Conservation (phyloP, 768 basidiomycete species). For the Grammothele lineata region DNA sequence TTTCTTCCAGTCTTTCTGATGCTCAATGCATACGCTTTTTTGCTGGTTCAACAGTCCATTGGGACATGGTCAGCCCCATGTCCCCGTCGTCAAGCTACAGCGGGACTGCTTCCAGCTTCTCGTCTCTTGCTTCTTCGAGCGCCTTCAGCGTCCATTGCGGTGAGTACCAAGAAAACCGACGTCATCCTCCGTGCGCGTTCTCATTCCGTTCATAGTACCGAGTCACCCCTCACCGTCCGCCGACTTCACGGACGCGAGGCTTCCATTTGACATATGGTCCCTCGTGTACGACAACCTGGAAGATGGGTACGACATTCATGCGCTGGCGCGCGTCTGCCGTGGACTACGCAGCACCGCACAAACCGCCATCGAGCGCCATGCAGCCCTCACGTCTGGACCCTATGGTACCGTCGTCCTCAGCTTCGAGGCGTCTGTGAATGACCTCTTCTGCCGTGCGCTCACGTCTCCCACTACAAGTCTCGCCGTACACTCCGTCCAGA, state of each 20-base stretch:
- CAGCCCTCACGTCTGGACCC: not conserved
- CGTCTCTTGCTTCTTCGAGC: too few species aligned
- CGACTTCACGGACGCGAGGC: not conserved
- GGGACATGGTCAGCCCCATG: too few species aligned
- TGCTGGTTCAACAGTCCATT: too few species aligned
- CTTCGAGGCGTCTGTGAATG: not conserved
- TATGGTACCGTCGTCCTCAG: not conserved
- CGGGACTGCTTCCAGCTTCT: too few species aligned
- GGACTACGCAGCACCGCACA: not conserved
- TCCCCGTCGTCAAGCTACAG: too few species aligned
- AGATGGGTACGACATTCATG: conserved; percentile 1
- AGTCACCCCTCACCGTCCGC: not conserved
- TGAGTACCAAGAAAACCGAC: too few species aligned
- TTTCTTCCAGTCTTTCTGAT: too few species aligned
- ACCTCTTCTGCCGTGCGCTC: not conserved
- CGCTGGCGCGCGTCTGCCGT: not conserved
- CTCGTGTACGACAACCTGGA: not conserved
- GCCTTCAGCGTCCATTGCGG: too few species aligned
- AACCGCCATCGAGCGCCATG: not conserved
- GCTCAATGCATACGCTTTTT: too few species aligned
- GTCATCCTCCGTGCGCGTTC: too few species aligned
- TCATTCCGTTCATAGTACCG: too few species aligned
- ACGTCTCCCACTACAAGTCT: not conserved
- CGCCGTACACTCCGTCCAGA: not conserved
- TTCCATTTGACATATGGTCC: not conserved